phyloP scores from a whole-genome alignment of 169 alveolate species.

The Plasmodium gaboni region DNA sequence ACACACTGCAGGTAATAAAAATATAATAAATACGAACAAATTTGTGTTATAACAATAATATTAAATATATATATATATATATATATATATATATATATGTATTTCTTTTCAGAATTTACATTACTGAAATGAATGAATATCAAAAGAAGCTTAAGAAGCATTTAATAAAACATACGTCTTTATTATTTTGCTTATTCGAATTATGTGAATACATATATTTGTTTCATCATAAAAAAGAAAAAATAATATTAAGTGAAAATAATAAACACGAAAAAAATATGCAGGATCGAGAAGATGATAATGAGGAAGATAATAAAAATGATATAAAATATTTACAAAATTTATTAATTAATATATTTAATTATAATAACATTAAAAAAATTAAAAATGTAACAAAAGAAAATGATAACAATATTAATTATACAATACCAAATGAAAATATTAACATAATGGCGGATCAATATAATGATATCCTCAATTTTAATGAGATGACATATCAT shows the following conservation, averaged over 20 bases:
- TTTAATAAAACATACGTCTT: constrained; percentile 57
- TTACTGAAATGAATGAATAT: constrained; percentile 30
- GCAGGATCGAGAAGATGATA: not conserved
- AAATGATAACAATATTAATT: constrained; percentile 47
- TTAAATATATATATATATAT: not conserved
- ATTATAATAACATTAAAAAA: constrained; percentile 36
- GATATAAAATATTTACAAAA: constrained; percentile 21
- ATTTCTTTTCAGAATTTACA: constrained; percentile 28
- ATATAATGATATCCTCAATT: constrained; percentile 41
- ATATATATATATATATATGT: not conserved
- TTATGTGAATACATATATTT: constrained; percentile 39
- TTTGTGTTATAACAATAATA: not conserved
- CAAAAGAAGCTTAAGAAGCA: constrained; percentile 24
- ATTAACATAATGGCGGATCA: constrained; percentile 1
- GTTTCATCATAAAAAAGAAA: constrained; percentile 40
- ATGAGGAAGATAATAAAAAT: constrained; percentile 54
- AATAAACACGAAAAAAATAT: constrained; percentile 13
- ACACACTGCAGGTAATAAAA: constrained; percentile 41
- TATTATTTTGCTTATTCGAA: constrained; percentile 65
- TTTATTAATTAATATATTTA: constrained; percentile 49
- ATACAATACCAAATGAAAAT: constrained; percentile 7
- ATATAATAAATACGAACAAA: not conserved
- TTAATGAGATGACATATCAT: constrained; percentile 27
- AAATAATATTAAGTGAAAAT: constrained; percentile 23
- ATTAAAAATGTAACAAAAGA: constrained; percentile 45